Base-by-base conservation (phyloP, 805 yeast species). In the Candida morakotiae region DNA sequence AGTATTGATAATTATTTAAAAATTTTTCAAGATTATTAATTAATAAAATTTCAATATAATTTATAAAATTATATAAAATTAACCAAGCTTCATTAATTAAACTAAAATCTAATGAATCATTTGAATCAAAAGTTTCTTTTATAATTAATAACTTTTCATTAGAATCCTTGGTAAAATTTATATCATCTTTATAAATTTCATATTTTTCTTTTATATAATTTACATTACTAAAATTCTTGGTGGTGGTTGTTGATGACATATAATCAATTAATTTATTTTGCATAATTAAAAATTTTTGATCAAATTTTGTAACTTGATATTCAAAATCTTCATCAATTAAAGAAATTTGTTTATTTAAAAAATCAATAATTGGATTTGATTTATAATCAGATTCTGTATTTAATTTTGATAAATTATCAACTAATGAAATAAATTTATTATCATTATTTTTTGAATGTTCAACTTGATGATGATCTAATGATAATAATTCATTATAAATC, bases 51-150 rank as follows among this genome's bases (percentile, higher is more conserved):
- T 60, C 57, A 19, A 66, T 44, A 38, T 60, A 66, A 10, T 48
- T 47, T 14, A 67, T 48, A 40, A 60, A 64, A 43, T 67, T 67
- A 25, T 52, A 42, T 17, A 67, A 50, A 5, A 67, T 64, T 32
- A 67, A 50, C 73, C 73, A 67, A 0, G 72, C 57, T 43, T 67
- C 73, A 46, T 61, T 67, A 31, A 66, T 52, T 20, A 65, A 56
- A 11, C 71, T 60, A 29, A 64, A 52, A 35, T 67, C 73, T 38
- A 67, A 50, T 39, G 61, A 65, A 26, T 67, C 73, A 42, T 56
- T 55, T 42, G 55, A 58, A 14, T 59, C 62, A 41, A 65, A 67
- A 3, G 62, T 50, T 19, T 58, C 66, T 21, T 54, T 36, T 7
- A 63, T 54, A 2, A 55, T 44, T 11, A 38, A 40, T 27, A 60